Evolutionary conservation across 139 green algal genomes (phyloP).

Genomic region (Tetraselmis striata): DNA sequence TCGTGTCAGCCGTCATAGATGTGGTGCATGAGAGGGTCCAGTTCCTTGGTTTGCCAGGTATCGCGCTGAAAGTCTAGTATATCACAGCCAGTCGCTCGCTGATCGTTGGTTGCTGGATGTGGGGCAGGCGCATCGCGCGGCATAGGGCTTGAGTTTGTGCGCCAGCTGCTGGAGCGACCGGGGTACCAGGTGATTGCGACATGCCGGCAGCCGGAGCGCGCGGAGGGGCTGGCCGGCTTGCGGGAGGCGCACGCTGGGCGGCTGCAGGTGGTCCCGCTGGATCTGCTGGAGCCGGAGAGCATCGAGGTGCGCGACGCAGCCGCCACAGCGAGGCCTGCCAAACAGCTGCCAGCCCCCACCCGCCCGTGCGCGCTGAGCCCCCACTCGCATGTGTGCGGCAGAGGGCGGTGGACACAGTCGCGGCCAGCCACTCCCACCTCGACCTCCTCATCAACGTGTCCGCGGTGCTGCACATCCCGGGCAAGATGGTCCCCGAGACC

Average conservation of each 20-base stretch:
- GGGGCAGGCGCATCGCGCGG: conserved; percentile 60
- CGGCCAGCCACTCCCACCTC: conserved; percentile 27
- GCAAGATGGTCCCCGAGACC: conserved; percentile 47
- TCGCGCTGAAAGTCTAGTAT: no score
- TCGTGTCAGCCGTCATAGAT: no score
- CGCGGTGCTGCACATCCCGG: conserved; percentile 59
- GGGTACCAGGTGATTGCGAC: conserved; percentile 56
- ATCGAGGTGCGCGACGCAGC: conserved; percentile 28
- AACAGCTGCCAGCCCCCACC: conserved; percentile 3
- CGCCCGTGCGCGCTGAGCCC: no score
- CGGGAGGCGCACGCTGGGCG: conserved; percentile 16
- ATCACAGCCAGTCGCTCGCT: no score
- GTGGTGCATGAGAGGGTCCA: no score
- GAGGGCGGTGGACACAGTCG: conserved; percentile 30
- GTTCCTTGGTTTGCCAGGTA: no score
- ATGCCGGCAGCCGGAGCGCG: conserved; percentile 48
- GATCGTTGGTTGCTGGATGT: no score
- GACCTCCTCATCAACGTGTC: conserved; percentile 66
- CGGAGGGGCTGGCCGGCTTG: conserved; percentile 34
- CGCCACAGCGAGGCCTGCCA: background rate
- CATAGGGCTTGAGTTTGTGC: conserved; percentile 64
- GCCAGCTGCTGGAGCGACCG: conserved; percentile 41
- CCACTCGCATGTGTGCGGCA: no score
- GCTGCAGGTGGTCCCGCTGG: conserved; percentile 47
- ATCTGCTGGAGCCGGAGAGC: conserved; percentile 41